Conservation (phyloP, 2,329 filamentous ascomycete species). For the Acephala macrosclerotiorum region DNA sequence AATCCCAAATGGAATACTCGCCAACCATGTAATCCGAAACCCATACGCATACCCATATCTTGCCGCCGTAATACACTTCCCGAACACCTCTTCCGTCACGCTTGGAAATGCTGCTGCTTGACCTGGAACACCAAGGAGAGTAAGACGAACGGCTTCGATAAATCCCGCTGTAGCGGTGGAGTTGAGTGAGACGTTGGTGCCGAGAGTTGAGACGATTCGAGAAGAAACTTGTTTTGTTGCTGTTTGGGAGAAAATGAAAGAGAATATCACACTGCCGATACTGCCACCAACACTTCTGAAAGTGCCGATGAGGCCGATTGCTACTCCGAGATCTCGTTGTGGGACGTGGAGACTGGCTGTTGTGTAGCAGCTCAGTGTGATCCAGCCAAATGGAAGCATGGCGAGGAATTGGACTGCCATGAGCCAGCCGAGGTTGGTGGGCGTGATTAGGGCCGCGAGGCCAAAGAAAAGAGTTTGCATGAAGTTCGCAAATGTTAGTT, state of each 20-base stretch:
- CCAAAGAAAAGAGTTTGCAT: constrained; percentile 41
- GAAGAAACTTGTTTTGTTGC: constrained; percentile 23
- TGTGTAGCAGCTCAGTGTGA: constrained; percentile 49
- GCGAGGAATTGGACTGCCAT: constrained; percentile 44
- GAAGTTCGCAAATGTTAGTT: constrained; percentile 44
- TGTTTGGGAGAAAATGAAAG: constrained; percentile 42
- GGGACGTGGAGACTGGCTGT: constrained; percentile 55
- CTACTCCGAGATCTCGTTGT: constrained; percentile 55
- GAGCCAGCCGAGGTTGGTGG: constrained; percentile 26
- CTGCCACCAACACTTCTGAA: constrained; percentile 53
- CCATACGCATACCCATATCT: constrained; percentile 45
- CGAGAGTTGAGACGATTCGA: constrained; percentile 16
- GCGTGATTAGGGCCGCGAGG: constrained; percentile 28
- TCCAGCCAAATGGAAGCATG: constrained; percentile 44
- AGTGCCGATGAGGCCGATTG: constrained; percentile 54
- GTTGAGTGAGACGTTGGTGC: neutral
- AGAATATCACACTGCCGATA: constrained; percentile 46
- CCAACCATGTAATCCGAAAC: constrained; percentile 47
- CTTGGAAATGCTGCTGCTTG: constrained; percentile 45
- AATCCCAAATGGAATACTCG: constrained; percentile 47
- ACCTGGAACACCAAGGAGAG: constrained; percentile 39
- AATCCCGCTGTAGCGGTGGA: constrained; percentile 22
- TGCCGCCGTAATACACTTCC: constrained; percentile 42
- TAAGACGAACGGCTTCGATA: constrained; percentile 35
- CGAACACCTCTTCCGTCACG: constrained; percentile 38